Evolutionary conservation across 345 rosid genomes (phyloP).

Genomic region (Jatropha curcas): DNA sequence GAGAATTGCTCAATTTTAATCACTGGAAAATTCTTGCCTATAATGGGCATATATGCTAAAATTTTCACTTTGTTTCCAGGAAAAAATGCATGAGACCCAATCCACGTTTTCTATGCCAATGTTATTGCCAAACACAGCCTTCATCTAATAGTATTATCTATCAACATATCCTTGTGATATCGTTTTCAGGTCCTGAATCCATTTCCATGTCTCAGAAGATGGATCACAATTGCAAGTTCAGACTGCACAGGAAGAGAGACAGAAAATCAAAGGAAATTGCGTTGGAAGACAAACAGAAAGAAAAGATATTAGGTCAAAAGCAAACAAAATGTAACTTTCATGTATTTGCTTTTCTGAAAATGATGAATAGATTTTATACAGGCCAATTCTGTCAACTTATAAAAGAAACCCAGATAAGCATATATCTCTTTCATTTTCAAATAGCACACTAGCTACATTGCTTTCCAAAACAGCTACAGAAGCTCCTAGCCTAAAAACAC

Average conservation of each 20-base stretch:
- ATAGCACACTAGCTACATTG: neutral
- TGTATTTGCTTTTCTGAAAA: constrained; percentile 20
- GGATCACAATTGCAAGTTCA: neutral
- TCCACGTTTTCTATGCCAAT: too few relatives aligned
- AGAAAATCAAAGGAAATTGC: neutral
- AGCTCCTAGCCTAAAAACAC: constrained; percentile 8
- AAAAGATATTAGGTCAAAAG: neutral
- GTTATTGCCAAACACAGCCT: too few relatives aligned
- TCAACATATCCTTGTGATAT: too few relatives aligned
- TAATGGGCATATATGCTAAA: too few relatives aligned
- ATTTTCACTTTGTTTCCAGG: too few relatives aligned
- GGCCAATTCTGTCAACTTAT: constrained; percentile 11
- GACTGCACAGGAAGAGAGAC: neutral
- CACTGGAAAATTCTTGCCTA: too few relatives aligned
- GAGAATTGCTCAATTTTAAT: too few relatives aligned
- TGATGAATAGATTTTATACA: constrained; percentile 25
- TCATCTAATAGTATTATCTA: too few relatives aligned
- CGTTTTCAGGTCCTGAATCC: too few relatives aligned
- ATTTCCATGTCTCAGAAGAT: too few relatives aligned
- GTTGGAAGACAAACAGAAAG: too few relatives aligned
- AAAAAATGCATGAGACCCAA: too few relatives aligned
- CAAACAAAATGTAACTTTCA: neutral
- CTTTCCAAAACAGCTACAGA: constrained; percentile 5
- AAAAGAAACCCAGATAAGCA: constrained; percentile 27
- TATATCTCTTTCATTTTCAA: constrained; percentile 9